These are phyloP conservation scores for Gnaphalium uliginosum DNA, from an alignment of 129 eudicot species.

Conservation along the genomic window DNA sequence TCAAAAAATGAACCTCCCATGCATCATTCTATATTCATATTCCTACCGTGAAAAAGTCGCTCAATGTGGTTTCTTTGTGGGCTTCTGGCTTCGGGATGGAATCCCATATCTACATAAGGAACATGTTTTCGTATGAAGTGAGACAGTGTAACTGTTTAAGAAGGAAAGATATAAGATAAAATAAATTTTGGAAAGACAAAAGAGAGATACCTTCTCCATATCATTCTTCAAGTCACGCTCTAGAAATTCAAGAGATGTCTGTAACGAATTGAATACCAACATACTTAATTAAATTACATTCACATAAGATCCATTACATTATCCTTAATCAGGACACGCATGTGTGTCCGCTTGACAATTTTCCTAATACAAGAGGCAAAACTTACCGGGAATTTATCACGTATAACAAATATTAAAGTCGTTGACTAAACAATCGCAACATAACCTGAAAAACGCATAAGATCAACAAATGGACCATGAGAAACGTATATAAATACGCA, in stretches of 20 bases:
- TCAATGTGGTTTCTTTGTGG: conserved; percentile 70
- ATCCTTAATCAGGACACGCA: not conserved
- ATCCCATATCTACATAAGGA: conserved; percentile 65
- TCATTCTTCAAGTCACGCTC: not conserved
- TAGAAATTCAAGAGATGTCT: conserved; percentile 4
- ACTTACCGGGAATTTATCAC: not conserved
- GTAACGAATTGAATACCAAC: too few species aligned
- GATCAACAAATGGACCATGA: not conserved
- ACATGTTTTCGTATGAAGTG: not conserved
- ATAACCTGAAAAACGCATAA: not conserved
- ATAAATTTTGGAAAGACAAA: too few species aligned
- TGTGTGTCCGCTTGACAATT: too few species aligned
- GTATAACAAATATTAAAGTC: too few species aligned
- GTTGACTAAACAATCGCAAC: too few species aligned
- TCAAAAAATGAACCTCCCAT: too few species aligned
- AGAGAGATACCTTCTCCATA: not conserved
- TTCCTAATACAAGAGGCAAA: not conserved
- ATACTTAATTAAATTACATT: too few species aligned
- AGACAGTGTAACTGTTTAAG: too few species aligned
- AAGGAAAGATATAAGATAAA: too few species aligned
- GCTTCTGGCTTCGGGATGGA: conserved; percentile 85
- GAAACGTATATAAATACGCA: too few species aligned
- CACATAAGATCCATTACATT: not conserved
- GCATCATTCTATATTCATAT: too few species aligned
- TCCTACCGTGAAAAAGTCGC: conserved; percentile 86